Evolutionary conservation across 352 stramenopile species (phyloP).

Genomic region (Phytopythium delawarense): DNA sequence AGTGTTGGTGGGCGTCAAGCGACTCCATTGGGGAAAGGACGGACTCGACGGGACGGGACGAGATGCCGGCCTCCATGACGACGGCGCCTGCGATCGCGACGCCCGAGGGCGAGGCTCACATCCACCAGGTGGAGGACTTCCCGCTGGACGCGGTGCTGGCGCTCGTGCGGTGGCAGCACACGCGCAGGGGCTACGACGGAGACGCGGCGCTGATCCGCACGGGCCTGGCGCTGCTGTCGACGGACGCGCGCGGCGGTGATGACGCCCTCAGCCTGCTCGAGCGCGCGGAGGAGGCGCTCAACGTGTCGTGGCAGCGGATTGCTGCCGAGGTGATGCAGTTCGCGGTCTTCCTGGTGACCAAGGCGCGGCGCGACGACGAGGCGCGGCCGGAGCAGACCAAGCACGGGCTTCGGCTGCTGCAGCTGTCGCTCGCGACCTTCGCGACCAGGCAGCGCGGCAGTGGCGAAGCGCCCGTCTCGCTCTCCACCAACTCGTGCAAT

Average conservation of each 20-base stretch:
- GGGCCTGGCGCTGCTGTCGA: slow-evolving; percentile 27
- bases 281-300: slow-evolving; percentile 37
- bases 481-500: slow-evolving; percentile 71
- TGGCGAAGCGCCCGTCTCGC: slow-evolving; percentile 30
- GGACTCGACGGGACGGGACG: background rate
- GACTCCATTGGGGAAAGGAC: slow-evolving; percentile 3
- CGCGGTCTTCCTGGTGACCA: slow-evolving; percentile 61
- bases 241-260: slow-evolving; percentile 12
- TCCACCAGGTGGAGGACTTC: background rate
- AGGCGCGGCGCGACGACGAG: slow-evolving; percentile 34
- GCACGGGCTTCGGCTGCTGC: slow-evolving; percentile 48
- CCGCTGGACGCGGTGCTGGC: slow-evolving; percentile 38
- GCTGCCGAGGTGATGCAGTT: slow-evolving; percentile 62
- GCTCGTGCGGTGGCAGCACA: slow-evolving; percentile 65
- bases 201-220: slow-evolving; percentile 39
- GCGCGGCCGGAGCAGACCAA: slow-evolving; percentile 26
- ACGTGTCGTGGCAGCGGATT: slow-evolving; percentile 57
- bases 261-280: slow-evolving; percentile 18
- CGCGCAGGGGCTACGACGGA: slow-evolving; percentile 44
- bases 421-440: slow-evolving; percentile 44
- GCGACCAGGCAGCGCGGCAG: slow-evolving; percentile 14
- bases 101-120: too few relatives aligned
- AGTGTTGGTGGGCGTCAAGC: slow-evolving; percentile 5
- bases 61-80: background rate
- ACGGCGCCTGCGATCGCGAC: background rate